phyloP scores from a whole-genome alignment of 73 alveolate genomes.

The Diophrys sp. region DNA sequence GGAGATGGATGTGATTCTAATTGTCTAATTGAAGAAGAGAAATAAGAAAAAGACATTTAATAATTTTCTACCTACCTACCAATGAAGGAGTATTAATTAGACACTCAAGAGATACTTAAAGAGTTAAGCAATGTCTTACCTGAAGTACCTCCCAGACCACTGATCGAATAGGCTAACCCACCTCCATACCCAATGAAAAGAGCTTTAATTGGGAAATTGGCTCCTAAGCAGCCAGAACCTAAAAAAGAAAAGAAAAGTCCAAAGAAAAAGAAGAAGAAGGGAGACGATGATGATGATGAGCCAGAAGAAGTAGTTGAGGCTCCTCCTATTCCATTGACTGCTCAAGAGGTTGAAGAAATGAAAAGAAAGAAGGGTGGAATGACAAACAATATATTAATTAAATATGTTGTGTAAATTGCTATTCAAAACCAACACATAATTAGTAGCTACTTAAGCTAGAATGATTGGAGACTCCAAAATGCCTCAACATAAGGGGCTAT shows the following conservation, averaged over 20 bases:
- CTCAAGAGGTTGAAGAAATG: slow-evolving; percentile 48
- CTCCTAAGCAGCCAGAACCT: slow-evolving; percentile 58
- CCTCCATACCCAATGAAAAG: slow-evolving; percentile 73
- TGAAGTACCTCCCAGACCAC: slow-evolving; percentile 68
- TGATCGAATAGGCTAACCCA: slow-evolving; percentile 72
- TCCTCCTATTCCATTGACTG: slow-evolving; percentile 40
- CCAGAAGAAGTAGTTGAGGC: background rate
- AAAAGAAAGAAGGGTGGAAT: slow-evolving; percentile 56
- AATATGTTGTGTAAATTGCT: too few relatives aligned
- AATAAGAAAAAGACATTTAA: slow-evolving; percentile 46
- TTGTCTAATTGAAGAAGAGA: slow-evolving; percentile 33
- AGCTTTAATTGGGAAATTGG: slow-evolving; percentile 49
- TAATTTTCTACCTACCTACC: too few relatives aligned
- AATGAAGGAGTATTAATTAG: slow-evolving; percentile 26
- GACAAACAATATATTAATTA: too few relatives aligned
- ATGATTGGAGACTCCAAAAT: background rate
- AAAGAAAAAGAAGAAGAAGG: slow-evolving; percentile 69
- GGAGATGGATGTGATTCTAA: too few relatives aligned
- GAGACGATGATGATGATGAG: background rate
- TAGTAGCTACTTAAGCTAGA: background rate
- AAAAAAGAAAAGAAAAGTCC: slow-evolving; percentile 50
- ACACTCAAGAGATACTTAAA: slow-evolving; percentile 44
- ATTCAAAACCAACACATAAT: too few relatives aligned
- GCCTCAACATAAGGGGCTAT: background rate
- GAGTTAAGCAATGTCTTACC: slow-evolving; percentile 70